These are phyloP conservation scores for Plasmodium yoelii DNA, from an alignment of 169 alveolate species.

Conservation along the genomic window DNA sequence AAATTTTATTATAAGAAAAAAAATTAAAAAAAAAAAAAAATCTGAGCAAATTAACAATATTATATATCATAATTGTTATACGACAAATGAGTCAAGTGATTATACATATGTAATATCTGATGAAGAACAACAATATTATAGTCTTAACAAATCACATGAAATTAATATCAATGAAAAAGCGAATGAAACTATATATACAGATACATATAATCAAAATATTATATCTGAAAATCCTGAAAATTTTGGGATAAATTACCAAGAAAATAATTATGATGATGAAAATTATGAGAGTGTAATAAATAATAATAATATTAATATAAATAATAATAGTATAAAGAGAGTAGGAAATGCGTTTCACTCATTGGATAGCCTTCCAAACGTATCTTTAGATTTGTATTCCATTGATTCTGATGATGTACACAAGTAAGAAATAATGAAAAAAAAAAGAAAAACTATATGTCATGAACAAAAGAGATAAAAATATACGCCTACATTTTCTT, in stretches of 20 bases:
- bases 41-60: slow-evolving; percentile 14
- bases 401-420: slow-evolving; percentile 11
- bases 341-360: slow-evolving; percentile 40
- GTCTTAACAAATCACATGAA: slow-evolving; percentile 32
- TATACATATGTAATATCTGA: slow-evolving; percentile 23
- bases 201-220: slow-evolving; percentile 8
- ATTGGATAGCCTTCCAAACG: slow-evolving; percentile 45
- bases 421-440: slow-evolving; percentile 26
- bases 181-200: slow-evolving; percentile 18
- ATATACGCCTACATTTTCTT: too few species aligned
- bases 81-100: slow-evolving; percentile 6
- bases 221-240: neutral
- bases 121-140: slow-evolving; percentile 9
- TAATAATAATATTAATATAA: neutral
- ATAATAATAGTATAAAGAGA: neutral
- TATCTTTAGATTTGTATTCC: slow-evolving; percentile 45
- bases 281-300: neutral
- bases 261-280: slow-evolving; percentile 3
- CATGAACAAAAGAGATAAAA: neutral
- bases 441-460: neutral
- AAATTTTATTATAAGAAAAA: slow-evolving; percentile 34
- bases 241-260: neutral
- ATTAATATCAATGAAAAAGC: slow-evolving; percentile 30
- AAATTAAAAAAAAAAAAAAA: slow-evolving; percentile 4
- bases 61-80: slow-evolving; percentile 10